Evolutionary conservation across 306 rosid species (phyloP).

Genomic region (Lagenaria siceraria): DNA sequence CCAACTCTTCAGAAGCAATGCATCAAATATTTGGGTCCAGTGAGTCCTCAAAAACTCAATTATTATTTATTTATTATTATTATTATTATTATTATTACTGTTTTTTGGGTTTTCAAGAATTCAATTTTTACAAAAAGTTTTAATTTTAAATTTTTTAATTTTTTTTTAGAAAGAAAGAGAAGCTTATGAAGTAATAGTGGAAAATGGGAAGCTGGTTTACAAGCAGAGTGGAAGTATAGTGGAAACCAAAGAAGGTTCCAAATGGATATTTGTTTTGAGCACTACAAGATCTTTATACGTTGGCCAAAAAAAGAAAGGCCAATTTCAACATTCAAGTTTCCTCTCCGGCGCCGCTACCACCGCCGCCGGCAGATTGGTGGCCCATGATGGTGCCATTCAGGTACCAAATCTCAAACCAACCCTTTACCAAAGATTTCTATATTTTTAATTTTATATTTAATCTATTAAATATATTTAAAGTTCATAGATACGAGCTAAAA

Average conservation of each 20-base stretch:
- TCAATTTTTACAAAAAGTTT: too few species aligned
- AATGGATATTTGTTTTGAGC: conserved; percentile 89
- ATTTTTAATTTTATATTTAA: too few species aligned
- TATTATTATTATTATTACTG: too few species aligned
- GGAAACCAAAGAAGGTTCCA: conserved; percentile 49
- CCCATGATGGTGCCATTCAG: conserved; percentile 57
- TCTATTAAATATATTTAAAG: too few species aligned
- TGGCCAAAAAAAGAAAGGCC: conserved; percentile 69
- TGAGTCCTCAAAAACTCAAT: conserved; percentile 19
- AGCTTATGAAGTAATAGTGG: conserved; percentile 58
- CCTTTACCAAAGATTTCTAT: too few species aligned
- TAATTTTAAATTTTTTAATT: too few species aligned
- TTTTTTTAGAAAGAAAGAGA: conserved; percentile 64
- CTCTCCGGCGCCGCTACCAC: conserved; percentile 88
- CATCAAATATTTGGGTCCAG: conserved; percentile 84
- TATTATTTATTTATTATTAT: too few species aligned
- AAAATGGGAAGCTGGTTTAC: conserved; percentile 48
- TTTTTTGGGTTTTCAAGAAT: too few species aligned
- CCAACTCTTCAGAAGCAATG: conserved; percentile 57
- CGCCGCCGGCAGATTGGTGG: conserved; percentile 84
- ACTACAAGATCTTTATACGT: conserved; percentile 72
- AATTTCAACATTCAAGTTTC: conserved; percentile 80
- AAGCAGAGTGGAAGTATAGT: conserved; percentile 34
- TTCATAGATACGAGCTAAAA: too few species aligned
- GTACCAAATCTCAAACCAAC: too few species aligned